Percentiles rank a stretch among this genome's conserved stretches.
These are phyloP conservation scores for Sparassis latifolia DNA, from an alignment of 1,284 basidiomycete genomes.

Conservation along the genomic window DNA sequence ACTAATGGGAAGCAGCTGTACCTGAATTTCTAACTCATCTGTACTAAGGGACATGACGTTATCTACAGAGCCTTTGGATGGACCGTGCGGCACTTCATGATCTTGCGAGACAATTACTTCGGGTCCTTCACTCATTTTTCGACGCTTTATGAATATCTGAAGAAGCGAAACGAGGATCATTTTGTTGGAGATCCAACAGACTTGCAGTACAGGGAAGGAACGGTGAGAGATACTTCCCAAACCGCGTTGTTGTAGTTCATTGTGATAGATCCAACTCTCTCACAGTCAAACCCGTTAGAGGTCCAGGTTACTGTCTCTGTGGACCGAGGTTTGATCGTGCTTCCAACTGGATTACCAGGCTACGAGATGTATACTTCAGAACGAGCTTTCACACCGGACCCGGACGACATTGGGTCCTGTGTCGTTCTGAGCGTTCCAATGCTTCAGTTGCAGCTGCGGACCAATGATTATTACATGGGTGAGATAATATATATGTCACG, in stretches of 20 bases:
- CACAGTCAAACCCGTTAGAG: slow-evolving; percentile 76
- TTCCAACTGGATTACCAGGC: slow-evolving; percentile 75
- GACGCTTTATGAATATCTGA: slow-evolving; percentile 78
- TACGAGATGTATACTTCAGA: slow-evolving; percentile 38
- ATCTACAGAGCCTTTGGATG: slow-evolving; percentile 77
- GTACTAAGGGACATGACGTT: slow-evolving; percentile 40
- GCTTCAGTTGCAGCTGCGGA: slow-evolving; percentile 68
- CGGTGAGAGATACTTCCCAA: slow-evolving; percentile 19
- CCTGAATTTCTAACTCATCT: background rate
- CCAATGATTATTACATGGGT: slow-evolving; percentile 89
- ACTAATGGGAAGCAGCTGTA: background rate
- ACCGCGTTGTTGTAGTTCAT: background rate
- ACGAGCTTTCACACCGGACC: slow-evolving; percentile 14
- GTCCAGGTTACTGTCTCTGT: slow-evolving; percentile 59
- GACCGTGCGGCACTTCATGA: slow-evolving; percentile 83
- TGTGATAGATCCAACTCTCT: background rate
- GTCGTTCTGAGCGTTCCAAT: slow-evolving; percentile 57
- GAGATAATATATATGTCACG: slow-evolving; percentile 13
- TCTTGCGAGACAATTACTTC: slow-evolving; percentile 86
- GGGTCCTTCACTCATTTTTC: slow-evolving; percentile 89
- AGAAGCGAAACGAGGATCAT: slow-evolving; percentile 51
- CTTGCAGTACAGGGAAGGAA: slow-evolving; percentile 74
- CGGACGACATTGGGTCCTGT: slow-evolving; percentile 43
- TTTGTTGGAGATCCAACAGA: slow-evolving; percentile 76
- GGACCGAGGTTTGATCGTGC: slow-evolving; percentile 47